Evolutionary conservation across 768 basidiomycete species (phyloP).

Genomic region (Tricholomella constricta): DNA sequence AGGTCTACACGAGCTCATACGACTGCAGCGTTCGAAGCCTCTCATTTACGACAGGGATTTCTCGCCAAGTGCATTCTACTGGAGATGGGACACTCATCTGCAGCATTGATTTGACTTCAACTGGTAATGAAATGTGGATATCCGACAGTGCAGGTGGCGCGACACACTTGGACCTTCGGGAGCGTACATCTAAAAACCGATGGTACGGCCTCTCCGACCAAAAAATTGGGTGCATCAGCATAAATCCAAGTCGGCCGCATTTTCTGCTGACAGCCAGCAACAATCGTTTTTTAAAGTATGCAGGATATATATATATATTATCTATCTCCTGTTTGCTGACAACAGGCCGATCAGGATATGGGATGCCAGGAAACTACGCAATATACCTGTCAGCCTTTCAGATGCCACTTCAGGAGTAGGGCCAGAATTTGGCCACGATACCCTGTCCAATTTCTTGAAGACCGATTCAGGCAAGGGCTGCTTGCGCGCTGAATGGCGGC

Average conservation of each 20-base stretch:
- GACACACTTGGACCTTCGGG: conserved; percentile 76
- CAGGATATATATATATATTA: not conserved
- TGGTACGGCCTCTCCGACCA: conserved; percentile 67
- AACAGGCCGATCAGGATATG: conserved; percentile 56
- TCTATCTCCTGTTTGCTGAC: not conserved
- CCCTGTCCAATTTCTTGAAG: conserved; percentile 49
- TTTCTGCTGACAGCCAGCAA: conserved; percentile 79
- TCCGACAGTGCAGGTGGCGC: conserved; percentile 72
- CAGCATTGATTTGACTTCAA: conserved; percentile 68
- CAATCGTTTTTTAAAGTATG: conserved; percentile 68
- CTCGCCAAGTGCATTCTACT: conserved; percentile 66
- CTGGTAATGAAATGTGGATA: conserved; percentile 83
- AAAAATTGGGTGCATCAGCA: conserved; percentile 79
- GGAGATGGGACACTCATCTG: conserved; percentile 60
- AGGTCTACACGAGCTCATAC: conserved; percentile 84
- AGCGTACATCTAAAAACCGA: conserved; percentile 53
- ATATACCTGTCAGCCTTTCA: conserved; percentile 38
- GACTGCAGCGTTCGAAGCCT: conserved; percentile 76
- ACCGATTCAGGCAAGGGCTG: conserved; percentile 54
- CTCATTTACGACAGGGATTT: conserved; percentile 72
- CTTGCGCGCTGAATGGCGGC: conserved; percentile 65
- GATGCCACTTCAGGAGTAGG: conserved; percentile 26
- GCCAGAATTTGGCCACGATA: conserved; percentile 39
- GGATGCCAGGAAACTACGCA: conserved; percentile 70
- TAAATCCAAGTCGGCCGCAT: conserved; percentile 71